These are phyloP conservation scores for Coleophoma cylindrospora DNA, from an alignment of 2,329 filamentous ascomycete species.

Conservation along the genomic window DNA sequence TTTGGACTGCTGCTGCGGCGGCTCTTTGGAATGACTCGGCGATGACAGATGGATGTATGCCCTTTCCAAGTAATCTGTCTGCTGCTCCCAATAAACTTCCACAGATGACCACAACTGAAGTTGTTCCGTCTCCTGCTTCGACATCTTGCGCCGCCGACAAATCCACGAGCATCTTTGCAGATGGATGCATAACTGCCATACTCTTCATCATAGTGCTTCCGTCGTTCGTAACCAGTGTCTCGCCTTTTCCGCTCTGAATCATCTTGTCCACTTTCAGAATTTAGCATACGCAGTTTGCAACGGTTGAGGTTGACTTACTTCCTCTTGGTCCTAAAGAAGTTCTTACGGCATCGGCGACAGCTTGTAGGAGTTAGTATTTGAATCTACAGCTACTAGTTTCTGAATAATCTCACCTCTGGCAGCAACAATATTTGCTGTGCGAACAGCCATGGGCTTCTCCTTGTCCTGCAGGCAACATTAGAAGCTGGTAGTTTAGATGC, in stretches of 20 bases:
- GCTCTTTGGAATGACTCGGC: slow-evolving; percentile 97
- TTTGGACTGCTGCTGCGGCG: slow-evolving; percentile 79
- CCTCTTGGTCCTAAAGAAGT: slow-evolving; percentile 93
- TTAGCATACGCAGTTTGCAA: too few species aligned
- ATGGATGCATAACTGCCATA: slow-evolving; percentile 99
- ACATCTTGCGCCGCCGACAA: slow-evolving; percentile 96
- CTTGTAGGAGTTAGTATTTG: slow-evolving; percentile 39
- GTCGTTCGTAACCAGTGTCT: slow-evolving; percentile 98
- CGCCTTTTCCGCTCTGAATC: slow-evolving; percentile 69
- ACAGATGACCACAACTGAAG: slow-evolving; percentile 95
- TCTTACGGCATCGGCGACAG: slow-evolving; percentile 95
- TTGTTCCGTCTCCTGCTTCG: slow-evolving; percentile 96
- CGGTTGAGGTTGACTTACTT: slow-evolving; percentile 30
- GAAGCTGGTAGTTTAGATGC: slow-evolving; percentile 13
- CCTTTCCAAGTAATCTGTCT: slow-evolving; percentile 84
- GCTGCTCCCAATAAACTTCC: slow-evolving; percentile 92
- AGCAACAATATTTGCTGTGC: slow-evolving; percentile 93
- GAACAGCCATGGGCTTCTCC: slow-evolving; percentile 97
- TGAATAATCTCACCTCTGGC: slow-evolving; percentile 67
- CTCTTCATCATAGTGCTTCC: slow-evolving; percentile 98
- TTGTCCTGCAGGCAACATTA: slow-evolving; percentile 55
- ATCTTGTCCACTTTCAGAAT: slow-evolving; percentile 23
- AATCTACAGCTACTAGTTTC: slow-evolving; percentile 6
- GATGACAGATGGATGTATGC: slow-evolving; percentile 96
- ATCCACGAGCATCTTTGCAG: slow-evolving; percentile 98